Conservation (phyloP, 129 eudicot species). For the Chrysanthemum makinoi region DNA sequence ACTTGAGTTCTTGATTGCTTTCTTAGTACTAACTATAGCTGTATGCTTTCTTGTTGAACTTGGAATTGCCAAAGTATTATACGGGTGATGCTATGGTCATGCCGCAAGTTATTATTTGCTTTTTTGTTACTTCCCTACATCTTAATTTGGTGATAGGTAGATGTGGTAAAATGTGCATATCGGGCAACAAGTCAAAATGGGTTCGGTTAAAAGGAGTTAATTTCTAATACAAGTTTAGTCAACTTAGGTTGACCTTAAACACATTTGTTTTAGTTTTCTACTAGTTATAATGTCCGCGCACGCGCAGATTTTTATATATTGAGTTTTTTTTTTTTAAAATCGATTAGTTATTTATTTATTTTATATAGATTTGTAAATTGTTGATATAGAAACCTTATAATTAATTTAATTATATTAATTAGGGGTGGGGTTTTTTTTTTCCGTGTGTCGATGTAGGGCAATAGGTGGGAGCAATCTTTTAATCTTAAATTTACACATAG, state of each 20-base stretch:
- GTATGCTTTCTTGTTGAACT: constrained; percentile 86
- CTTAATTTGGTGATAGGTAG: constrained; percentile 7
- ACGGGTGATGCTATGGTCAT: constrained; percentile 89
- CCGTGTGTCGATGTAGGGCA: no score
- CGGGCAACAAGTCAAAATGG: not conserved
- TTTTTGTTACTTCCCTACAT: not conserved
- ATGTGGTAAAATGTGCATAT: not conserved
- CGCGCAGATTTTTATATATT: no score
- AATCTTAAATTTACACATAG: no score
- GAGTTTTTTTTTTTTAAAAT: no score
- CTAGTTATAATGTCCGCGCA: no score
- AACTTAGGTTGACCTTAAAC: constrained; percentile 1
- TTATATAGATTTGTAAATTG: no score
- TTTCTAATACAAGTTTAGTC: not conserved
- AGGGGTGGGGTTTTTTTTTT: no score
- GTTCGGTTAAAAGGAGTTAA: not conserved
- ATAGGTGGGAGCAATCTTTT: no score
- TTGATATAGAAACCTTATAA: no score
- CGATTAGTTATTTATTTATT: no score
- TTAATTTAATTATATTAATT: no score
- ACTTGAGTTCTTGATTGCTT: constrained; percentile 83
- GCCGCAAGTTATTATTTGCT: constrained; percentile 66
- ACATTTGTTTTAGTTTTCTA: not conserved
- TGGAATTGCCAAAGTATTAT: constrained; percentile 50
- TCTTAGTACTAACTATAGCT: constrained; percentile 85